phyloP scores from a whole-genome alignment of 352 stramenopile species.

The Pythium aquatile region DNA sequence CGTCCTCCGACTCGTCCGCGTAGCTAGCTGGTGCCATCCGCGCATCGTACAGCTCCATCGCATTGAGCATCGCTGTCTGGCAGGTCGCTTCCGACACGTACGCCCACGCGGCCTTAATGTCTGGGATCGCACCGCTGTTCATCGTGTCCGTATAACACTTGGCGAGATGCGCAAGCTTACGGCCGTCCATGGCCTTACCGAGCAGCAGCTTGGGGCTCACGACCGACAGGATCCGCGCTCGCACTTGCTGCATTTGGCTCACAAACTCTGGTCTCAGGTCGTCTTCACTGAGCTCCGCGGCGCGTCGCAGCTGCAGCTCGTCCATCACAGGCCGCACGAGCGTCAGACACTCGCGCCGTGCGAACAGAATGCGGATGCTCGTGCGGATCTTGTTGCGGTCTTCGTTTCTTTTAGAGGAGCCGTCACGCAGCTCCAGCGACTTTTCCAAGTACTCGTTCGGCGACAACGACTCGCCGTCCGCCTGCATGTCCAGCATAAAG shows the following conservation, averaged over 20 bases:
- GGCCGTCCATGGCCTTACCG: slow-evolving; percentile 60
- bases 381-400: slow-evolving; percentile 70
- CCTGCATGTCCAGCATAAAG: slow-evolving; percentile 80
- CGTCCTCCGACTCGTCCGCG: slow-evolving; percentile 26
- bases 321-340: slow-evolving; percentile 74
- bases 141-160: slow-evolving; percentile 75
- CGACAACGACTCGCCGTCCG: slow-evolving; percentile 52
- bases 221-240: slow-evolving; percentile 44
- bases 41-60: slow-evolving; percentile 57
- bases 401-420: slow-evolving; percentile 41
- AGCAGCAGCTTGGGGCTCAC: slow-evolving; percentile 66
- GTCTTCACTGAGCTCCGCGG: slow-evolving; percentile 43
- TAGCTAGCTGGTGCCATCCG: slow-evolving; percentile 38
- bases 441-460: slow-evolving; percentile 80
- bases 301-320: slow-evolving; percentile 58
- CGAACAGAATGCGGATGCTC: slow-evolving; percentile 72
- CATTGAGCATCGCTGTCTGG: slow-evolving; percentile 49
- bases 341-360: slow-evolving; percentile 70
- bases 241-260: slow-evolving; percentile 56
- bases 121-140: slow-evolving; percentile 72
- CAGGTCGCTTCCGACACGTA: slow-evolving; percentile 82
- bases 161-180: slow-evolving; percentile 59
- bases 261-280: slow-evolving; percentile 83
- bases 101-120: slow-evolving; percentile 82
- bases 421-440: slow-evolving; percentile 55